Base-by-base conservation (phyloP, 2,329 filamentous ascomycete species). In the Parastagonospora avenae region DNA sequence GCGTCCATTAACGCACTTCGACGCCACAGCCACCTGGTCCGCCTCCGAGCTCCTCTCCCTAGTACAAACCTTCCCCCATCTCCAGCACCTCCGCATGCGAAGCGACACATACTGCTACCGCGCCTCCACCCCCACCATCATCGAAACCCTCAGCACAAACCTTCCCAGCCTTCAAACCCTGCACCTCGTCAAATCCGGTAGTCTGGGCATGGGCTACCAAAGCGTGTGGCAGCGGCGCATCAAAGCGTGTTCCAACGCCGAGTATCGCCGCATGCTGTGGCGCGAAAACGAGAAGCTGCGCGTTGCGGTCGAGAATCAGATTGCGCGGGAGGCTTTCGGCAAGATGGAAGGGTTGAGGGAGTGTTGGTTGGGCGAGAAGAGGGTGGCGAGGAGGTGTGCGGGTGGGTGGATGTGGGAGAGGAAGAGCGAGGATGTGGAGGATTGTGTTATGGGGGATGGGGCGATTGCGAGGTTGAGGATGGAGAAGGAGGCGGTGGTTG, bases 71-170 rank as follows among this genome's bases (percentile, higher is more conserved):
- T 50, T 63, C 10, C 60, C 58, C 2, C 11, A 31, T 2, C 39
- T 63, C 1, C 35, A 41, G 9, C 32, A 48, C 12, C 41, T 63
- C 2, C 36, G 35, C 4, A 54, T 63, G 54, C 54, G 54, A 9
- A 60, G 45, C 28, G 54, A 60, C 2, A 47, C 53, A 9, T 57
- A 55, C 36, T 59, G 53, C 39, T 62, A 62, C 31, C 57, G 46
- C 4, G 51, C 57, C 7, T 47, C 55, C 8, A 48, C 58, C 12
- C 10, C 36, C 2, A n/a, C 33, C 1, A 59, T 62, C 6, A 50
- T 52, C 40, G 29, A 28, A 2, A 32, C 52, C 4, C 35, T 62
- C 8, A 43, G 50, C 12, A 38, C 12, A 2, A 38, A 42, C 4
- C 47, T 62, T n/a, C 36, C 12, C 15, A 15, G 50, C 10, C 48